Evolutionary conservation across 352 stramenopile genomes (phyloP).

Genomic region (Blastocystis sp.): DNA sequence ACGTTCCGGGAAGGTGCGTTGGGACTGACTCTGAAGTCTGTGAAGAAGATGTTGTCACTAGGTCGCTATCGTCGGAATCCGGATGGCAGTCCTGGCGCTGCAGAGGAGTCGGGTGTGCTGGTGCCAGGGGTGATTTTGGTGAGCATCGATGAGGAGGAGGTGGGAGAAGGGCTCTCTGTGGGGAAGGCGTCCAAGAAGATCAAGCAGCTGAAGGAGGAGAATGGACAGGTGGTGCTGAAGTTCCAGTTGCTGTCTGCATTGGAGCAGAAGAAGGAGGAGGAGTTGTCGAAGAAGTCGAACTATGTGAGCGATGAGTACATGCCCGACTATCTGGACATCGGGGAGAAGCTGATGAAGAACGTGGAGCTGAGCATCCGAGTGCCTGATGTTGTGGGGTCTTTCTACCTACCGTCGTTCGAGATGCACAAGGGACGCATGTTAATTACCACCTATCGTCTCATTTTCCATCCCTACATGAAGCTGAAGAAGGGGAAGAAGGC

Average conservation of each 20-base stretch:
- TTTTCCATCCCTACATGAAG: constrained; percentile 62
- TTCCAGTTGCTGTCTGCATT: constrained; percentile 52
- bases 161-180: neutral
- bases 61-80: constrained; percentile 35
- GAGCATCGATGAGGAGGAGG: constrained; percentile 20
- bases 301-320: constrained; percentile 60
- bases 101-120: constrained; percentile 51
- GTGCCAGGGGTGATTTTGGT: constrained; percentile 44
- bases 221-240: constrained; percentile 31
- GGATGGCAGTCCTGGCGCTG: constrained; percentile 33
- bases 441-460: constrained; percentile 58
- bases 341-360: constrained; percentile 45
- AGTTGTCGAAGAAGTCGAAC: constrained; percentile 54
- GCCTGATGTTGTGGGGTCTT: constrained; percentile 48
- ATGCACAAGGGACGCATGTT: constrained; percentile 60
- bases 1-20: constrained; percentile 27
- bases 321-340: constrained; percentile 51
- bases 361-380: constrained; percentile 39
- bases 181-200: constrained; percentile 48
- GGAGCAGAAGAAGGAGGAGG: constrained; percentile 59
- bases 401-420: constrained; percentile 49
- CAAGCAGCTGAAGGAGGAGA: constrained; percentile 61
- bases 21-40: constrained; percentile 57
- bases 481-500: constrained; percentile 55
- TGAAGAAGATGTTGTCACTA: constrained; percentile 40